Evolutionary conservation across 805 yeast genomes (phyloP).

Genomic region (Saccharomyces mikatae): DNA sequence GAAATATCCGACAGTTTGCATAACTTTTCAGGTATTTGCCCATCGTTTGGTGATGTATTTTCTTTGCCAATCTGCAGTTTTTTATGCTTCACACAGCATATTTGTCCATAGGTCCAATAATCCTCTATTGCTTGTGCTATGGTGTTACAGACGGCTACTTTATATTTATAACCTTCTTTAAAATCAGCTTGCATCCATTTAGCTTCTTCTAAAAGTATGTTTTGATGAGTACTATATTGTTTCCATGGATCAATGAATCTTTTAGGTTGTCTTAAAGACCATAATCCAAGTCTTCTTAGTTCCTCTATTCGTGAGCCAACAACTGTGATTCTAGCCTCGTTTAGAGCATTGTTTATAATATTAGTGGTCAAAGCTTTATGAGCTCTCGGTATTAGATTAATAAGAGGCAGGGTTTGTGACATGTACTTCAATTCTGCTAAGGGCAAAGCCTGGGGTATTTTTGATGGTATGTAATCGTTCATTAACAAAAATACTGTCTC

Average conservation of each 20-base stretch:
- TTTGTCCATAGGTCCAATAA: constrained; percentile 71
- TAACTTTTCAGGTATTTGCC: neutral
- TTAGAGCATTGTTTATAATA: constrained; percentile 71
- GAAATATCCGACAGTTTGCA: neutral
- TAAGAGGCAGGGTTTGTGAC: constrained; percentile 80
- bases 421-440: constrained; percentile 79
- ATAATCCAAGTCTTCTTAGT: constrained; percentile 72
- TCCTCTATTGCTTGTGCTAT: constrained; percentile 69
- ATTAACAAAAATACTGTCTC: constrained; percentile 39
- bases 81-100: constrained; percentile 51
- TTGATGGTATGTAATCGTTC: constrained; percentile 47
- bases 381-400: constrained; percentile 71
- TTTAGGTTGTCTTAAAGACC: constrained; percentile 86
- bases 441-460: constrained; percentile 51
- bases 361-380: constrained; percentile 84
- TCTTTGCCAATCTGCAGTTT: constrained; percentile 27
- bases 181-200: constrained; percentile 79
- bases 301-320: constrained; percentile 88
- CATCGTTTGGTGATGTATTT: neutral
- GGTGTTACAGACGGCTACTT: constrained; percentile 58
- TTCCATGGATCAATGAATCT: constrained; percentile 59
- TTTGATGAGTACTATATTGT: constrained; percentile 55
- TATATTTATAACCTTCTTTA: constrained; percentile 60
- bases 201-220: constrained; percentile 63
- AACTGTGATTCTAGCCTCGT: constrained; percentile 88